Base-by-base conservation (phyloP, 345 rosid genomes). In the Melaleuca alternifolia region DNA sequence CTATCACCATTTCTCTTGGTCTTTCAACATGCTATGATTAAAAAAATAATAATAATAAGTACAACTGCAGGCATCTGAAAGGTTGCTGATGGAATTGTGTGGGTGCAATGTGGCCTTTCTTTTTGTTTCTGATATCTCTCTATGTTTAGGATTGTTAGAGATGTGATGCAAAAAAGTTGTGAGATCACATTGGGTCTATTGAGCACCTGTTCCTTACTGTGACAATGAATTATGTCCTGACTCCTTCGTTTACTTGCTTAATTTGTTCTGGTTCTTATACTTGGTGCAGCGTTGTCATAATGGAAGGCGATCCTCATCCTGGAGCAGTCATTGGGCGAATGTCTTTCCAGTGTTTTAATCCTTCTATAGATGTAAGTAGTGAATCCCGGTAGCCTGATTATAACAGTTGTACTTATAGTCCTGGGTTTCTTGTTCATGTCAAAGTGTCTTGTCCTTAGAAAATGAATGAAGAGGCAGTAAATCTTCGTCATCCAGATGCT, bases 281-380 rank as follows among this genome's bases (percentile, higher is more conserved):
- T 24, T 41, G 18, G 41, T 92, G 90, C 88, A 97, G 98, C 85
- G 92, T 95, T 90, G 96, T 97, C 48, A 90, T 95, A 89, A 93
- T 93, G 93, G 99, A 98, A 90, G 97, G 98, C 83, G 96, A 95
- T 93, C 99, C 99, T 51, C 96, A 90, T 87, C 99, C 99, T 48
- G 95, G 94, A 87, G 96, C 96, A 61, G 79, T 86, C 71, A 83
- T 91, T n/a, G 99, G 99, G 51, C 96, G 99, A 85, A 94, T 98
- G 98, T 98, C 99, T 54, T 97, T 97, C 92, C 94, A 90, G 87
- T 94, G 95, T 90, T 98, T 96, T 90, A 96, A 95, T 91, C 98
- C 99, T 82, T 92, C 95, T 85, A 92, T 95, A 59, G 98, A 98
- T 94, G 98, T 94, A 93, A 92, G 98, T 94, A 88, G 90, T 83